Evolutionary conservation across 2,329 filamentous ascomycete genomes (phyloP).

Genomic region (Penicillium sp.): DNA sequence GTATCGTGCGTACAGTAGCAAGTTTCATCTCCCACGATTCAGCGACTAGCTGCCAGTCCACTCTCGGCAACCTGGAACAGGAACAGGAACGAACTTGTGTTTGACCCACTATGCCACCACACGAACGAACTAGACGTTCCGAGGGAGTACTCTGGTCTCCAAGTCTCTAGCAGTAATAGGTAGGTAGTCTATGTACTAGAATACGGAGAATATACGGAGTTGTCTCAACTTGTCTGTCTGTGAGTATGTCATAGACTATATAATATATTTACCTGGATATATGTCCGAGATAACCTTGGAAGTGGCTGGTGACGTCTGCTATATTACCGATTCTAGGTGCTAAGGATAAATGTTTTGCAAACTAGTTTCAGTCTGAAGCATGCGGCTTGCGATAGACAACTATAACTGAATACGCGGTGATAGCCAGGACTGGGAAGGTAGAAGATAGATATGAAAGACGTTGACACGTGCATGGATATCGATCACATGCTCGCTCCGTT

Average conservation of each 20-base stretch:
- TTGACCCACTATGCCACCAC: neutral
- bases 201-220: neutral
- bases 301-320: neutral
- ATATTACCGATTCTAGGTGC: no score
- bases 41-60: no score
- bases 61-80: no score
- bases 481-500: neutral
- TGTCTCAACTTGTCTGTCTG: no score
- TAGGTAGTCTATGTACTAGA: neutral
- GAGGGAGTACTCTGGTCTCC: neutral
- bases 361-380: slow-evolving; percentile 2
- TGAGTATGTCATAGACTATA: no score
- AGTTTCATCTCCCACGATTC: neutral
- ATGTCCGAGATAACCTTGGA: neutral
- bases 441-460: neutral
- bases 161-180: no score
- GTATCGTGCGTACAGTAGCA: neutral
- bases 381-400: neutral
- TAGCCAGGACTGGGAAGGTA: no score
- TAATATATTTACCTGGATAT: neutral
- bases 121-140: no score
- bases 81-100: no score
- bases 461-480: neutral
- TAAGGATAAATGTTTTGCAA: neutral
- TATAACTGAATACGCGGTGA: no score